Conservation (phyloP, 1,284 basidiomycete species). For the Trametes pubescens region DNA sequence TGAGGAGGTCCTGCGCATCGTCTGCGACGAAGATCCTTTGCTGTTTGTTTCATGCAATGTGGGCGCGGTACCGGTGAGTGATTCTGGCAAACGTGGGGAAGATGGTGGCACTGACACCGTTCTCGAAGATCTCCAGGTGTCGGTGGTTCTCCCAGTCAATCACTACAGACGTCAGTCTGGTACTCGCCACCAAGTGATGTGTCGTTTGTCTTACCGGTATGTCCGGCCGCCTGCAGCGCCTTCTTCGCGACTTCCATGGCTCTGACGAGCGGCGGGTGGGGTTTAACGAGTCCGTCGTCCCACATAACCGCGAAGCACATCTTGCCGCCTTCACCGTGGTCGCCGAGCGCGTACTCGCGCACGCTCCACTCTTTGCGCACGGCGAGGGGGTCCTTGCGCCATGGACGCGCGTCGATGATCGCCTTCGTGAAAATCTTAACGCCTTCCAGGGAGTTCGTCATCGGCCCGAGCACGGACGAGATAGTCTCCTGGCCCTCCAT, state of each 20-base stretch:
- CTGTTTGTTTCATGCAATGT: constrained; percentile 30
- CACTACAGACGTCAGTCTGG: constrained; percentile 44
- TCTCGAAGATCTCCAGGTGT: constrained; percentile 61
- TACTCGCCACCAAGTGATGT: background rate
- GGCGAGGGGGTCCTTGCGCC: constrained; percentile 59
- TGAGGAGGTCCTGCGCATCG: constrained; percentile 40
- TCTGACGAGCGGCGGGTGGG: constrained; percentile 58
- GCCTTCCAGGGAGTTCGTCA: constrained; percentile 54
- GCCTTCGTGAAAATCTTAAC: constrained; percentile 58
- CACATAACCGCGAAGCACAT: constrained; percentile 55
- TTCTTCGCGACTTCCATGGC: constrained; percentile 56
- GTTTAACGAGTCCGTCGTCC: constrained; percentile 58
- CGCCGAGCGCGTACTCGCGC: constrained; percentile 49
- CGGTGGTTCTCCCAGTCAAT: constrained; percentile 64
- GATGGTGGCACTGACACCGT: constrained; percentile 49
- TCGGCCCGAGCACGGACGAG: constrained; percentile 62
- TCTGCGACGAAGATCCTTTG: constrained; percentile 46
- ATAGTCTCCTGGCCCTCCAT: constrained; percentile 62
- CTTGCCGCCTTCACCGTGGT: constrained; percentile 52
- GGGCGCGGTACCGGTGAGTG: background rate
- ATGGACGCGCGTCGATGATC: constrained; percentile 54
- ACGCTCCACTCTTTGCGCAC: constrained; percentile 58
- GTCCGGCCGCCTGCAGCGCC: constrained; percentile 58
- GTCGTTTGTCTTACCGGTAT: constrained; percentile 46
- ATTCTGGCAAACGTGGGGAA: constrained; percentile 3